Conservation (phyloP, 345 rosid species). For the Cochlearia excelsa region DNA sequence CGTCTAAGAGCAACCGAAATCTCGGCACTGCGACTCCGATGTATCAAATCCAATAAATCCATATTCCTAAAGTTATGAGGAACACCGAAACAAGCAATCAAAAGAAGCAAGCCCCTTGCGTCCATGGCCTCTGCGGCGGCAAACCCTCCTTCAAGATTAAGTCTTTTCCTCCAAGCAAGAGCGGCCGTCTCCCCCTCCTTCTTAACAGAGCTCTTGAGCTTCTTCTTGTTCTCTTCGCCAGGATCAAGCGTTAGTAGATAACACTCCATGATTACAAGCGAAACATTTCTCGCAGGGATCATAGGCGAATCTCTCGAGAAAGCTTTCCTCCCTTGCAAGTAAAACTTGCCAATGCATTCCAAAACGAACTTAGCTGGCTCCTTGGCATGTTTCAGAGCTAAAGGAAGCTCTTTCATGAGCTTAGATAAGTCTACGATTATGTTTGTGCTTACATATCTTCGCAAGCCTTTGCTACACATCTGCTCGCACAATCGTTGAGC, state of each 20-base stretch:
- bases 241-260: slow-evolving; percentile 40
- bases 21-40: slow-evolving; percentile 39
- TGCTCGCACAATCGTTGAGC: slow-evolving; percentile 36
- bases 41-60: slow-evolving; percentile 61
- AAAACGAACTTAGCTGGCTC: slow-evolving; percentile 63
- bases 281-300: slow-evolving; percentile 51
- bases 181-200: slow-evolving; percentile 54
- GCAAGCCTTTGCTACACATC: slow-evolving; percentile 55
- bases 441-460: slow-evolving; percentile 44
- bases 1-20: slow-evolving; percentile 42
- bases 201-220: slow-evolving; percentile 21
- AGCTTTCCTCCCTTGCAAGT: slow-evolving; percentile 56
- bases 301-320: slow-evolving; percentile 46
- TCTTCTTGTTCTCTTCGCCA: slow-evolving; percentile 5
- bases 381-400: slow-evolving; percentile 51
- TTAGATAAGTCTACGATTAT: slow-evolving; percentile 35
- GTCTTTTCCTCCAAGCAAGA: slow-evolving; percentile 61
- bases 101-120: slow-evolving; percentile 69
- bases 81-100: slow-evolving; percentile 62
- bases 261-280: slow-evolving; percentile 53
- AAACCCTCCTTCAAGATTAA: slow-evolving; percentile 60
- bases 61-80: slow-evolving; percentile 45
- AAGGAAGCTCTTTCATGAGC: slow-evolving; percentile 50
- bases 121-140: slow-evolving; percentile 47
- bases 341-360: slow-evolving; percentile 64